These are phyloP conservation scores for Colletotrichum zoysiae DNA, from an alignment of 2,329 filamentous ascomycete genomes.

Conservation along the genomic window DNA sequence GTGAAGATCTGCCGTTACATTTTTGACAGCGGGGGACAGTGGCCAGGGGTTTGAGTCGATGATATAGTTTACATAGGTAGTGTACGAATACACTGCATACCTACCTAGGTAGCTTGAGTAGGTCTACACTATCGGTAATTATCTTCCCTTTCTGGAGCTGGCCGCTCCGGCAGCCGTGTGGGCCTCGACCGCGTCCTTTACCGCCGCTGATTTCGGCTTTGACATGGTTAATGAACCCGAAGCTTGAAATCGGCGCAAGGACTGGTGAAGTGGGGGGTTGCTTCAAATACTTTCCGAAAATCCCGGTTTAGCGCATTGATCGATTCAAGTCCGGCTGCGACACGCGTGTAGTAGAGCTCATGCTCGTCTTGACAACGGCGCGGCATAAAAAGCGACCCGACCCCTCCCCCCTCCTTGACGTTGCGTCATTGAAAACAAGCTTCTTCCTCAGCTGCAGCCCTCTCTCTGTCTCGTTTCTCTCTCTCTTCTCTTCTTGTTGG, in stretches of 20 bases:
- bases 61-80: too few relatives aligned
- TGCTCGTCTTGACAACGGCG: conserved; percentile 15
- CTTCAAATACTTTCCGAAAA: background rate
- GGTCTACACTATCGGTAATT: background rate
- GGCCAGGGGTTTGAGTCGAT: too few relatives aligned
- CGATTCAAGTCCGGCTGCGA: background rate
- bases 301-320: conserved; percentile 27
- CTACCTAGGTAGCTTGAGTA: too few relatives aligned
- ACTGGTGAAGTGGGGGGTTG: conserved; percentile 22
- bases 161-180: background rate
- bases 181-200: conserved; percentile 8
- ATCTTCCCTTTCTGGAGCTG: background rate
- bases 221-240: background rate
- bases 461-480: background rate
- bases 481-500: background rate
- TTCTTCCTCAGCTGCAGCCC: conserved; percentile 16
- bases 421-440: conserved; percentile 34
- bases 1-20: background rate
- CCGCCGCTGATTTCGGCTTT: background rate
- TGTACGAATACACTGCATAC: background rate
- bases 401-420: background rate
- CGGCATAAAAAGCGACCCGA: conserved; percentile 21
- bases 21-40: background rate
- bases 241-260: conserved; percentile 23
- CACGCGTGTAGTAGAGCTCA: background rate